Evolutionary conservation across 768 basidiomycete genomes (phyloP), one percentile per base, ranked within the genome.

Genomic region (Cystobasidiopsis lactophilus): DNA sequence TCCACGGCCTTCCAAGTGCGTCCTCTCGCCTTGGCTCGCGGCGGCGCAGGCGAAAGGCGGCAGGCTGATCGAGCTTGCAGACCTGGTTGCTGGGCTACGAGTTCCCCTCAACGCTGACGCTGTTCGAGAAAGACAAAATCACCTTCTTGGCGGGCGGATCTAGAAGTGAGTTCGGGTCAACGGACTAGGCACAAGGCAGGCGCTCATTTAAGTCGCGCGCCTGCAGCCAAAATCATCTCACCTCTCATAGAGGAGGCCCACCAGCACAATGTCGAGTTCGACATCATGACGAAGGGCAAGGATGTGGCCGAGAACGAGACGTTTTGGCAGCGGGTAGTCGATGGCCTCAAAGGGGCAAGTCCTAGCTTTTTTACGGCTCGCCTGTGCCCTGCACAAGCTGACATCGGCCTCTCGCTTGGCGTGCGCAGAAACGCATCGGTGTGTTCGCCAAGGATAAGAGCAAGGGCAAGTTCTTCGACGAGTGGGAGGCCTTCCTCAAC

Each of bases 1-100:
- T 84, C 86, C 11, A 82, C 82, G 24, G 85, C 85, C 38, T 74
- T 95, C 55, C 91, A 96, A 71, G 91, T 85, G 57, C 55, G 76
- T 64, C 23, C 23, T 3, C 21, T 10, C 19, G 21, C 33, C 30
- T 26, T 4, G 26, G 11, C 5, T 23, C 29, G 31, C 23, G 16
- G 7, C 23, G 31, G 31, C 4, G 7, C 31, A 11, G 4, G 29
- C 13, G 21, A 2, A 7, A 19, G 30, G 21, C 33, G 10, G n/a
- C 33, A 21, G 14, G 33, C 37, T 50, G 38, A 19, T 61, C 46
- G 29, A 44, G 47, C 54, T 33, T 58, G 24, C 59, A 93, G 91
- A 89, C 88, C 64, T 93, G 88, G 84, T 72, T 98, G 18, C 74
- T 96, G 37, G 91, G 89, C 14, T 96, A 88, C 66, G 91, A 98